Base-by-base conservation (phyloP, 2,329 filamentous ascomycete genomes). In the Alternaria incomplexa region DNA sequence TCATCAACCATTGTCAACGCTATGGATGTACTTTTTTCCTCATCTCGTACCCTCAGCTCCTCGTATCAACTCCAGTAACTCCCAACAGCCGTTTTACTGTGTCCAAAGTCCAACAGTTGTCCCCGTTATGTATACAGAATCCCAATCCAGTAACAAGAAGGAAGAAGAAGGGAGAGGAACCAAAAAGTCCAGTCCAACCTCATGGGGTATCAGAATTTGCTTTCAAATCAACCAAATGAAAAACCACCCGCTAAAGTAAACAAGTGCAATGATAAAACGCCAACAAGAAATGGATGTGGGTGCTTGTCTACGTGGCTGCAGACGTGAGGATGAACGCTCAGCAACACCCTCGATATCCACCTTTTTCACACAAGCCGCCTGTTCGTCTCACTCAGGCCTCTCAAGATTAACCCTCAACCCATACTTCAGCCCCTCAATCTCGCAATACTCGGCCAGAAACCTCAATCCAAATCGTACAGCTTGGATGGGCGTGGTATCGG, bases 361-460 rank as follows among this genome's bases (percentile, higher is more conserved):
- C 26, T 36, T 9, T 32, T n/a, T 22, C 23, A 25, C 22, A 44
- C 5, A 25, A 25, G 25, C 20, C 25, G 15, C 15, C 25, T 20
- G 22, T 54, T 23, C 15, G 5, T 2, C 22, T 47, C 12, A 64
- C 30, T 62, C 73, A 0, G 69, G 67, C 58, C 70, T 67, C 20
- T 77, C 75, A 7, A 78, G 67, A 17, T 71, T 74, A 48, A 79
- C 66, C 8, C 71, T 64, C 13, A 77, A 28, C 4, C 23, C 59
- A 55, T 79, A 75, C 9, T 73, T 63, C 7, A 79, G 23, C 25
- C 64, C 58, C 56, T 79, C 75, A 30, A 70, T 77, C 52, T 76
- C 75, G 58, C 81, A 77, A 76, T 82, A 84, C 69, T 85, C 83
- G 22, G 66, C 64, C 17, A 84, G 64, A 53, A 84, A 79, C 51